Conservation (phyloP, 2,329 filamentous ascomycete genomes). For the Pseudogymnoascus sp. region DNA sequence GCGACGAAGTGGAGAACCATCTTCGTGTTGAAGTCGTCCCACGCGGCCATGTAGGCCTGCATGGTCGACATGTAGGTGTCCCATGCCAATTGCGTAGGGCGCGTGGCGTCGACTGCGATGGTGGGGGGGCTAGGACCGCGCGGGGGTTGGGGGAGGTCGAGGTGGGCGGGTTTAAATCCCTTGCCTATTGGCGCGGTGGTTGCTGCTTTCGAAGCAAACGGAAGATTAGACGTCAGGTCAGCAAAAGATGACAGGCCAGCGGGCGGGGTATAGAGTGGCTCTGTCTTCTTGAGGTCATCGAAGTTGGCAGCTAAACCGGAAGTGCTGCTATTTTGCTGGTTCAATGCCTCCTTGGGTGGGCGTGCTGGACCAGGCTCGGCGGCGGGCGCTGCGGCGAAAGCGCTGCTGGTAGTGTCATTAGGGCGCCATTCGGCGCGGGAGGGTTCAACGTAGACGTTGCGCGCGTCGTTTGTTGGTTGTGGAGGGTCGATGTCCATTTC, state of each 20-base stretch:
- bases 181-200: conserved; percentile 29
- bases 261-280: conserved; percentile 41
- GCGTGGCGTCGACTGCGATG: conserved; percentile 34
- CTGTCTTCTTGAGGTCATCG: conserved; percentile 46
- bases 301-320: conserved; percentile 32
- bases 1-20: conserved; percentile 49
- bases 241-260: conserved; percentile 45
- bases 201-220: conserved; percentile 46
- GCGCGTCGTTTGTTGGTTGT: conserved; percentile 27
- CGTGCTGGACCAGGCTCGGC: not conserved
- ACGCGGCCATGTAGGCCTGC: conserved; percentile 44
- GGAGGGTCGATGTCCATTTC: conserved; percentile 60
- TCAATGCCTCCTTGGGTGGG: not conserved
- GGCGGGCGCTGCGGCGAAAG: not conserved
- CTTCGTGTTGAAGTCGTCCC: conserved; percentile 41
- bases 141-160: conserved; percentile 30
- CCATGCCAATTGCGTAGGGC: conserved; percentile 39
- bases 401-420: not conserved
- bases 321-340: not conserved
- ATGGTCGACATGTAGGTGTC: conserved; percentile 46
- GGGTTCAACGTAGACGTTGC: conserved; percentile 51
- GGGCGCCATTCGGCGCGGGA: conserved; percentile 46
- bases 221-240: conserved; percentile 48
- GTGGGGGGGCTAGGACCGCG: conserved; percentile 40
- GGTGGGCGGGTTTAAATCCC: conserved; percentile 37